A percentile compares a stretch with the other conserved stretches of the same genome.
These are phyloP conservation scores for Polygonum aviculare DNA, from an alignment of 148 eudicot species.

Conservation along the genomic window DNA sequence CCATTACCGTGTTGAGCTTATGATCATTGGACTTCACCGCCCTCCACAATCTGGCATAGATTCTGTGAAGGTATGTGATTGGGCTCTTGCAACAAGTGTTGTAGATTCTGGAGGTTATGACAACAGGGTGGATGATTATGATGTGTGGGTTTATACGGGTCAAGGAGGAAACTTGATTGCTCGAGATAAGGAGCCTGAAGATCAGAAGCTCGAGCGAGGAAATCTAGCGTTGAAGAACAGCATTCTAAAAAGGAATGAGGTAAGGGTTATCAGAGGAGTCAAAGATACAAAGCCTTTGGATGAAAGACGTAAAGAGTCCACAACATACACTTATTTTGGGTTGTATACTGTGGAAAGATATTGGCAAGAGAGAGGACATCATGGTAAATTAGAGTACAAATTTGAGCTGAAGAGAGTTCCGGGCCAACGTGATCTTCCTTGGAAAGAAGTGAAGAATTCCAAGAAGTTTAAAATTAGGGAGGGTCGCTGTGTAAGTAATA, in stretches of 20 bases:
- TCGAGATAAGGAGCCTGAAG: slow-evolving; percentile 45
- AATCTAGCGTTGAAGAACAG: slow-evolving; percentile 75
- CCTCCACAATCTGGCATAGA: slow-evolving; percentile 74
- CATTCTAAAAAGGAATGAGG: slow-evolving; percentile 32
- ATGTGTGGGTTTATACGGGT: slow-evolving; percentile 63
- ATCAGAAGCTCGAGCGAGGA: slow-evolving; percentile 84
- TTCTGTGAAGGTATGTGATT: slow-evolving; percentile 28
- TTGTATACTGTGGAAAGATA: slow-evolving; percentile 50
- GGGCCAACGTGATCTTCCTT: slow-evolving; percentile 66
- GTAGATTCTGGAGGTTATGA: slow-evolving; percentile 78
- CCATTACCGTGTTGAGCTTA: slow-evolving; percentile 69
- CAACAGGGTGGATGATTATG: slow-evolving; percentile 53
- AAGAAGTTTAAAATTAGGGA: slow-evolving; percentile 37
- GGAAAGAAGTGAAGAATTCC: slow-evolving; percentile 62
- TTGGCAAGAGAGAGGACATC: slow-evolving; percentile 39
- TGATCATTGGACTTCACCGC: slow-evolving; percentile 75
- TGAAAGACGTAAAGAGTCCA: slow-evolving; percentile 31
- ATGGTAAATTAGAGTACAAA: slow-evolving; percentile 59
- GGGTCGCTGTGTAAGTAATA: slow-evolving; percentile 46
- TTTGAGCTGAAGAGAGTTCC: slow-evolving; percentile 59
- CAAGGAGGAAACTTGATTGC: slow-evolving; percentile 54
- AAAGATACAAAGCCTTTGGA: slow-evolving; percentile 41
- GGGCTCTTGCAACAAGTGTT: slow-evolving; percentile 51
- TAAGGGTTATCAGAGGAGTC: slow-evolving; percentile 72
- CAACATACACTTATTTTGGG: slow-evolving; percentile 74